These are phyloP conservation scores for Chlamydomonas eustigma DNA, from an alignment of 139 green algal species.

Conservation along the genomic window DNA sequence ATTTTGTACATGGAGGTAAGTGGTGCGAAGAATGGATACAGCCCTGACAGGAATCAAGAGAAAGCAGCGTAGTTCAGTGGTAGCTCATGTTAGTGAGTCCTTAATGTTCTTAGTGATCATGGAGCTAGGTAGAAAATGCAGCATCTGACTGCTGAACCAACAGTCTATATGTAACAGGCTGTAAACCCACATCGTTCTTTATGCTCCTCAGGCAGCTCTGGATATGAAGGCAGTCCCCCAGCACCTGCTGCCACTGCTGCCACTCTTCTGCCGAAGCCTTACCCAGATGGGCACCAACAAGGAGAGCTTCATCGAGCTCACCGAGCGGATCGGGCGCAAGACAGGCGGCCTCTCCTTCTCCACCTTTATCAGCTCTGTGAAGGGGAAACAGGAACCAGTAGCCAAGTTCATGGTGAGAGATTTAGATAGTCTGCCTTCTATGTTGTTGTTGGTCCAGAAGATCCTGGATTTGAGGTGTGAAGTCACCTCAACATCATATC, in stretches of 20 bases:
- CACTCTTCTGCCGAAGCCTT: constrained; percentile 89
- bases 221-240: constrained; percentile 63
- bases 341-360: constrained; percentile 91
- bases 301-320: constrained; percentile 91
- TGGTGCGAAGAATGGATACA: no score
- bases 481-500: no score
- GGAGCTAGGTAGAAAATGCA: no score
- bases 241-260: constrained; percentile 89
- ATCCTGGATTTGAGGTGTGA: no score
- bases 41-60: no score
- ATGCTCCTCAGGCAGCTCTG: constrained; percentile 28
- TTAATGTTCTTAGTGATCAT: no score
- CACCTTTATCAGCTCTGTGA: constrained; percentile 69
- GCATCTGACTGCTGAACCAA: no score
- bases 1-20: constrained; percentile 92
- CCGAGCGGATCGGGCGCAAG: constrained; percentile 93
- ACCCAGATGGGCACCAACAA: constrained; percentile 84
- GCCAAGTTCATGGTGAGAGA: constrained; percentile 75
- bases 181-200: not conserved
- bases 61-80: no score
- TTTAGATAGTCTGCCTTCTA: no score
- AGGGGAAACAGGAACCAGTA: constrained; percentile 57
- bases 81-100: no score
- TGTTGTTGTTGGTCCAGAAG: no score
- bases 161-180: not conserved